Evolutionary conservation across 176 grass and related monocot species (phyloP), one percentile per base, ranked within the genome.

Genomic region (Microstegium vimineum): DNA sequence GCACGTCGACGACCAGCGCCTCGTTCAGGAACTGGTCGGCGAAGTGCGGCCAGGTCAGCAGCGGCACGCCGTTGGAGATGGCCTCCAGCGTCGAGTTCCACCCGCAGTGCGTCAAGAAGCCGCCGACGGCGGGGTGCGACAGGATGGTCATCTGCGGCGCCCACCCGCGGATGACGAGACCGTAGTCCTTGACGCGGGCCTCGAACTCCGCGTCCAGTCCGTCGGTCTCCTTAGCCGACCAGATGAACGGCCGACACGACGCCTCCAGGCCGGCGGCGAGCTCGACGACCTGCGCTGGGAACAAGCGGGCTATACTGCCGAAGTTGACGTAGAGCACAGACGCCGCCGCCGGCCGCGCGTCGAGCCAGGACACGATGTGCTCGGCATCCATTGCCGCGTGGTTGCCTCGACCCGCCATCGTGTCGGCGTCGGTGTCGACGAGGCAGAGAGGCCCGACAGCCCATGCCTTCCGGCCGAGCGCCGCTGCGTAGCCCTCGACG

Each of bases 1-100:
- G 68, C 64, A 97, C 91, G 36, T 97, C 87, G 0, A 90, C 89
- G 26, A 71, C 42, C 30, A 97, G 73, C 76, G 52, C 73, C 79
- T 97, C 94, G 77, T 81, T 93, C 12, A 90, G 51, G 81, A 97
- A 93, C 71, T 97, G 91, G 64, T 97, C 91, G 15, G 62, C 68
- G 37, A 93, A 89, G 4, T 83, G 83, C 66, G 94, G 94, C 91
- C 91, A 97, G 0, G 91, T 93, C 38, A 97, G 46, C n/a, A 93
- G 70, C 16, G 91, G 91, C 59, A 93, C 81, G 37, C 91, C 89
- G 18, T 87, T 16, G 11, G 82, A 79, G 56, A 92, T 18, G 2
- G 80, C 83, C 52, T 95, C 93, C 20, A 94, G 26, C 5, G 81
- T 60, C 15, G 92, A 91, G 83, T 94, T 94, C 92, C 92, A 94